Percentiles rank a stretch among this genome's conserved stretches.
phyloP scores from a whole-genome alignment of 495 filamentous ascomycete species.

The Sabuloglossum arenarium region DNA sequence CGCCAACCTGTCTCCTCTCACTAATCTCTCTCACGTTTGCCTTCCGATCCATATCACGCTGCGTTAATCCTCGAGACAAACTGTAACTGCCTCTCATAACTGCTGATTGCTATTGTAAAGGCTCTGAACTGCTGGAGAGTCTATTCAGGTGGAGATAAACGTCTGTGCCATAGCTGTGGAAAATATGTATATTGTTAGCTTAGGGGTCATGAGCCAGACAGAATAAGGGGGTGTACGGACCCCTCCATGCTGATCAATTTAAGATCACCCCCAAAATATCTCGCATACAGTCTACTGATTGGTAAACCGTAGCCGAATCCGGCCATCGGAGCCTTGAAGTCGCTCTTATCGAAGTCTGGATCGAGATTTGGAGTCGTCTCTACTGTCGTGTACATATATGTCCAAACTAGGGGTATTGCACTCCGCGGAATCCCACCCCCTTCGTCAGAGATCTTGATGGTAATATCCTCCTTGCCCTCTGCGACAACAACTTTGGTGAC shows the following conservation, averaged over 20 bases:
- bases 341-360: conserved; percentile 95
- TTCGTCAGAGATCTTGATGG: conserved; percentile 92
- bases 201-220: background rate
- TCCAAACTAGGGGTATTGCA: conserved; percentile 91
- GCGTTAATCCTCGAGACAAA: conserved; percentile 69
- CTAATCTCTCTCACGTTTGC: conserved; percentile 52
- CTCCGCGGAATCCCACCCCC: conserved; percentile 86
- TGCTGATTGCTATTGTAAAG: conserved; percentile 94
- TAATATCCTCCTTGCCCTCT: conserved; percentile 95
- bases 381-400: conserved; percentile 98
- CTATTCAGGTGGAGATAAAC: conserved; percentile 96
- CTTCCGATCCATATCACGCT: conserved; percentile 27
- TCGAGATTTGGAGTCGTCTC: conserved; percentile 87
- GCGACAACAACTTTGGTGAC: conserved; percentile 94
- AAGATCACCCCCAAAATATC: conserved; percentile 93
- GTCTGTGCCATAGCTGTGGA: conserved; percentile 76
- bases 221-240: conserved; percentile 28
- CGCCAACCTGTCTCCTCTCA: conserved; percentile 71
- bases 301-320: conserved; percentile 94
- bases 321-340: conserved; percentile 99
- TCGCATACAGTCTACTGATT: conserved; percentile 79
- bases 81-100: conserved; percentile 57
- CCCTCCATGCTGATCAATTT: conserved; percentile 99
- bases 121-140: conserved; percentile 85
- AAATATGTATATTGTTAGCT: background rate